Percentiles rank a stretch among this genome's conserved stretches.
These are phyloP conservation scores for Pichia sp. DNA, from an alignment of 1,139 yeast species.

Conservation along the genomic window DNA sequence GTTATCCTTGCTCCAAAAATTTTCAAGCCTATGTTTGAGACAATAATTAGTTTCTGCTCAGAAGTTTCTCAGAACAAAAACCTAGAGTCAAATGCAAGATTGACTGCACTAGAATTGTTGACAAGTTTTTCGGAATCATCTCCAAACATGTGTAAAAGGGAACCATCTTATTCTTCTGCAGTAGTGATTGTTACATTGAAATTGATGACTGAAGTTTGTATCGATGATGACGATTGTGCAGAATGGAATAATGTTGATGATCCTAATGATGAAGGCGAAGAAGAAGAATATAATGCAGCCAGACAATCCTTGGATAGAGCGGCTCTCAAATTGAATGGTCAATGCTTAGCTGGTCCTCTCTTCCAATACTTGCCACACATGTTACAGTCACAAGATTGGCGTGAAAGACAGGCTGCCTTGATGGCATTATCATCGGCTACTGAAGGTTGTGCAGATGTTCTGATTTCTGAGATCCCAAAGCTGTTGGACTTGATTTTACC, in stretches of 20 bases:
- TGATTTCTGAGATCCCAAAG: slow-evolving; percentile 75
- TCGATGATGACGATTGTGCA: slow-evolving; percentile 53
- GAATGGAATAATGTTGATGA: slow-evolving; percentile 82
- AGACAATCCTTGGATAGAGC: slow-evolving; percentile 91
- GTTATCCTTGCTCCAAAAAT: slow-evolving; percentile 93
- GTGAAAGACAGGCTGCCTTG: slow-evolving; percentile 92
- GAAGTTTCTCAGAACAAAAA: slow-evolving; percentile 78
- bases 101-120: slow-evolving; percentile 81
- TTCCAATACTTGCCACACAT: slow-evolving; percentile 83
- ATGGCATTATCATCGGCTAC: slow-evolving; percentile 97
- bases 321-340: slow-evolving; percentile 78
- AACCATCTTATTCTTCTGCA: slow-evolving; percentile 64
- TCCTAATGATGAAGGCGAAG: slow-evolving; percentile 64
- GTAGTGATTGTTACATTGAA: slow-evolving; percentile 71
- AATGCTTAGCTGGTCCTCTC: slow-evolving; percentile 74
- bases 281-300: slow-evolving; percentile 88
- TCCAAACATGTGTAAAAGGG: slow-evolving; percentile 89
- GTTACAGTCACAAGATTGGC: slow-evolving; percentile 76
- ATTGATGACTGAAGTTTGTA: slow-evolving; percentile 90
- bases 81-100: slow-evolving; percentile 71
- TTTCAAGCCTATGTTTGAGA: slow-evolving; percentile 85
- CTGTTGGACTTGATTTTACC: slow-evolving; percentile 83
- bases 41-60: slow-evolving; percentile 78
- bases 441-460: slow-evolving; percentile 91
- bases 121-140: slow-evolving; percentile 91